Conservation (phyloP, 371 early-diverging fungal species). For the Mucor indicus region DNA sequence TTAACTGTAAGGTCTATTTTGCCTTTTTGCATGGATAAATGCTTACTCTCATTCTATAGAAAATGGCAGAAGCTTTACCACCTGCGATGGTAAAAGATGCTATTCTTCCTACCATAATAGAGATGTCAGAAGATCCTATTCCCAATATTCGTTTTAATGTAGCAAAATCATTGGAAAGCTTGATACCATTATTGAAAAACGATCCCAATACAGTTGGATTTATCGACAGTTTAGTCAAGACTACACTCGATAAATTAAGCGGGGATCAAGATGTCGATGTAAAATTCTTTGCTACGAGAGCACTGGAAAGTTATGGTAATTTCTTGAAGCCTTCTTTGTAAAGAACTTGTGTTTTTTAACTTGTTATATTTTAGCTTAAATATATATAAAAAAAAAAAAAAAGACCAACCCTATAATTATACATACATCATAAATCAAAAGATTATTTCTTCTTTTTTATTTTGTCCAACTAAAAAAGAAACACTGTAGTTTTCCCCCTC, state of each 20-base stretch:
- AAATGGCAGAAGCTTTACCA: constrained; percentile 85
- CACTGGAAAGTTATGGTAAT: constrained; percentile 55
- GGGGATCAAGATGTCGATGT: constrained; percentile 94
- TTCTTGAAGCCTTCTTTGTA: too few species aligned
- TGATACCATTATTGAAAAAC: constrained; percentile 78
- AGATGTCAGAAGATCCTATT: constrained; percentile 88
- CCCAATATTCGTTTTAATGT: constrained; percentile 99
- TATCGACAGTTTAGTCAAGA: constrained; percentile 68
- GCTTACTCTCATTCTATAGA: constrained; percentile 39
- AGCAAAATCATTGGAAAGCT: constrained; percentile 88
- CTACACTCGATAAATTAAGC: constrained; percentile 78
- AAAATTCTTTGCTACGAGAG: constrained; percentile 83
- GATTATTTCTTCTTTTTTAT: too few species aligned
- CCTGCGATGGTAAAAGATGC: constrained; percentile 84
- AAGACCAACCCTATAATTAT: too few species aligned
- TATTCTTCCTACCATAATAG: constrained; percentile 86
- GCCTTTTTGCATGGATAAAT: not conserved
- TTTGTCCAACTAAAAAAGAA: not conserved
- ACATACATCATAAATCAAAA: too few species aligned
- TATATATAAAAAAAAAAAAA: too few species aligned
- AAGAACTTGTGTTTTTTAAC: too few species aligned
- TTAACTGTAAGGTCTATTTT: constrained; percentile 66
- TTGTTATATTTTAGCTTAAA: too few species aligned
- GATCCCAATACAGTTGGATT: constrained; percentile 62
- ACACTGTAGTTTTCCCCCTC: too few species aligned